Conservation (phyloP, 371 early-diverging fungal genomes). For the Mortierella sp. region DNA sequence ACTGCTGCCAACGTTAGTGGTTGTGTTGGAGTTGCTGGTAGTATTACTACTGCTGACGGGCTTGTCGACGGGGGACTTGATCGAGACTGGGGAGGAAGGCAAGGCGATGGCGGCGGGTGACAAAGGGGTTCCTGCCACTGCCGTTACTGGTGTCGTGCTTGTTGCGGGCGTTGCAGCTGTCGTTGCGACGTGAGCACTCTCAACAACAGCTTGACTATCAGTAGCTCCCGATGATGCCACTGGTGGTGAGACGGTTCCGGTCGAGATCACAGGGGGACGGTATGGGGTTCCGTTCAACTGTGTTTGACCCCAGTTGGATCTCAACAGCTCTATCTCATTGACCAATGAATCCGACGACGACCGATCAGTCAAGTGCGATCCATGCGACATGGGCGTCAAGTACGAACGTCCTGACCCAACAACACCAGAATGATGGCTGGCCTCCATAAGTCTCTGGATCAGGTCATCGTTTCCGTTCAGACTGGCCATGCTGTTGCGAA, state of each 20-base stretch:
- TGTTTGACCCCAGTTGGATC: constrained; percentile 44
- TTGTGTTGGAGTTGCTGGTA: neutral
- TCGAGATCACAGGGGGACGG: neutral
- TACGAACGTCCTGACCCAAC: constrained; percentile 15
- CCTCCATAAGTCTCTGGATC: constrained; percentile 47
- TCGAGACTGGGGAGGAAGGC: neutral
- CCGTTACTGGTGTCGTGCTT: neutral
- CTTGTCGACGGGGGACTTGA: neutral
- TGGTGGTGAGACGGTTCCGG: neutral
- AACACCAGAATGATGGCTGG: constrained; percentile 19
- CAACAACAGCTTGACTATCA: neutral
- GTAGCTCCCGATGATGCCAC: neutral
- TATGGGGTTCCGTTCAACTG: constrained; percentile 25
- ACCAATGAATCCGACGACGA: constrained; percentile 53
- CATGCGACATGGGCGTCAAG: constrained; percentile 36
- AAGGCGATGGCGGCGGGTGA: neutral
- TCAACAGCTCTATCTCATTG: constrained; percentile 56
- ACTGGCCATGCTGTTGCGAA: constrained; percentile 44
- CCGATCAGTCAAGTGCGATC: constrained; percentile 44
- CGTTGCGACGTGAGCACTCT: neutral
- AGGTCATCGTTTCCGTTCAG: constrained; percentile 38
- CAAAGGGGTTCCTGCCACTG: neutral
- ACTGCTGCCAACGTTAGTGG: neutral
- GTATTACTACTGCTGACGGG: neutral
- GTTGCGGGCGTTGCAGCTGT: neutral